phyloP scores from a whole-genome alignment of 495 filamentous ascomycete genomes.

The Aspergillus sclerotiicarbonarius region DNA sequence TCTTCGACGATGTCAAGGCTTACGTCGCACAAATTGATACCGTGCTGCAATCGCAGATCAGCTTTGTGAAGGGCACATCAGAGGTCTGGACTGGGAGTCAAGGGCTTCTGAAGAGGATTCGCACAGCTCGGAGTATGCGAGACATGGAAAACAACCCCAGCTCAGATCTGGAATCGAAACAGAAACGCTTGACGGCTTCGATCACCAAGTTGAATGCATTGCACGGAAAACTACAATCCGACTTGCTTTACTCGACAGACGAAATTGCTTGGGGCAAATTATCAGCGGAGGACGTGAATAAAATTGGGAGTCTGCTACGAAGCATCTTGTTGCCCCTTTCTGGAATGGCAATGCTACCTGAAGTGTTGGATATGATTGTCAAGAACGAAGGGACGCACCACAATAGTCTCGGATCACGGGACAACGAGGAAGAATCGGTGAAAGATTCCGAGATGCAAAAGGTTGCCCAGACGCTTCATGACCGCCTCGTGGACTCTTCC shows the following conservation, averaged over 20 bases:
- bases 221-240: conserved; percentile 62
- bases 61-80: conserved; percentile 49
- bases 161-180: conserved; percentile 23
- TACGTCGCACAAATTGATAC: conserved; percentile 50
- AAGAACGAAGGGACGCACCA: conserved; percentile 25
- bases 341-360: conserved; percentile 67
- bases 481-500: conserved; percentile 53
- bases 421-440: conserved; percentile 18
- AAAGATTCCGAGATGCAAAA: conserved; percentile 35
- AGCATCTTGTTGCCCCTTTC: conserved; percentile 60
- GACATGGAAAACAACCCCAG: conserved; percentile 37
- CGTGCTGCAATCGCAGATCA: conserved; percentile 54
- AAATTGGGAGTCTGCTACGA: conserved; percentile 53
- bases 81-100: conserved; percentile 18
- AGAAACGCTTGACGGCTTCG: conserved; percentile 46
- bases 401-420: background rate
- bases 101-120: conserved; percentile 23
- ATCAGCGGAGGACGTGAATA: conserved; percentile 59
- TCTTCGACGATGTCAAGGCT: conserved; percentile 55
- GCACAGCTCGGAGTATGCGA: conserved; percentile 20
- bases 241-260: conserved; percentile 69
- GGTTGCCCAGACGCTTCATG: conserved; percentile 59
- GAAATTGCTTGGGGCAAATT: conserved; percentile 70
- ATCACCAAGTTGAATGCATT: conserved; percentile 54
- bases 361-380: conserved; percentile 62